Conservation (phyloP, 768 basidiomycete species). For the Gymnopilus junonius region DNA sequence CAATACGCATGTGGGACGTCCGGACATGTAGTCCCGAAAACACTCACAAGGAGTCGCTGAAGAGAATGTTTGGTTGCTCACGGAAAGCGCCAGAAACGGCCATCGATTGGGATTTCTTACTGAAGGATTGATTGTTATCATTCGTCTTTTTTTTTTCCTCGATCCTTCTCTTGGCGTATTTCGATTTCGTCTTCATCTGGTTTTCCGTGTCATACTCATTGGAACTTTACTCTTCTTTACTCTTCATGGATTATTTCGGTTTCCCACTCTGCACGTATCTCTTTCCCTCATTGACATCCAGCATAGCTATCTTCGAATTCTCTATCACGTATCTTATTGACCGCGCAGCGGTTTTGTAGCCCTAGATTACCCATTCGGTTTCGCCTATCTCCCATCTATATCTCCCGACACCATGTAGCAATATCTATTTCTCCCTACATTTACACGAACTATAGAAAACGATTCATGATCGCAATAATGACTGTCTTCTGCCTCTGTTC, state of each 20-base stretch:
- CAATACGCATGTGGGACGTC: slow-evolving; percentile 83
- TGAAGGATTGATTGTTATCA: slow-evolving; percentile 66
- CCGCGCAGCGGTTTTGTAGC: slow-evolving; percentile 27
- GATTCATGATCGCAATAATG: slow-evolving; percentile 10
- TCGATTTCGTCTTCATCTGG: slow-evolving; percentile 15
- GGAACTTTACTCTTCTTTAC: no score
- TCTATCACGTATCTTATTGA: slow-evolving; percentile 17
- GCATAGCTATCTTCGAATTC: slow-evolving; percentile 12
- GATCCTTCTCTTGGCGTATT: slow-evolving; percentile 5
- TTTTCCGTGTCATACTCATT: slow-evolving; percentile 3
- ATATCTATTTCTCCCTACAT: slow-evolving; percentile 6
- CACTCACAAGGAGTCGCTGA: slow-evolving; percentile 61
- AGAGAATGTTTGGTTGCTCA: slow-evolving; percentile 63
- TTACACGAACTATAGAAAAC: slow-evolving; percentile 9
- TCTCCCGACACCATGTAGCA: slow-evolving; percentile 19
- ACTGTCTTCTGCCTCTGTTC: slow-evolving; percentile 1
- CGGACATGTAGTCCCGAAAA: slow-evolving; percentile 68
- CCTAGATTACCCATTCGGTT: slow-evolving; percentile 17
- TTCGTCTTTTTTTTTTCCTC: slow-evolving; percentile 19
- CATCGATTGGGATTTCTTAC: slow-evolving; percentile 81
- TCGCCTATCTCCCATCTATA: slow-evolving; percentile 6
- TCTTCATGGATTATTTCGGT: slow-evolving; percentile 15
- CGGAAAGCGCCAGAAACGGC: slow-evolving; percentile 57
- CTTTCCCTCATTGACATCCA: slow-evolving; percentile 4
- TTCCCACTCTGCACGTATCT: slow-evolving; percentile 11